Conservation (phyloP, 1,284 basidiomycete genomes). For the Coniferiporia sulphurascens region DNA sequence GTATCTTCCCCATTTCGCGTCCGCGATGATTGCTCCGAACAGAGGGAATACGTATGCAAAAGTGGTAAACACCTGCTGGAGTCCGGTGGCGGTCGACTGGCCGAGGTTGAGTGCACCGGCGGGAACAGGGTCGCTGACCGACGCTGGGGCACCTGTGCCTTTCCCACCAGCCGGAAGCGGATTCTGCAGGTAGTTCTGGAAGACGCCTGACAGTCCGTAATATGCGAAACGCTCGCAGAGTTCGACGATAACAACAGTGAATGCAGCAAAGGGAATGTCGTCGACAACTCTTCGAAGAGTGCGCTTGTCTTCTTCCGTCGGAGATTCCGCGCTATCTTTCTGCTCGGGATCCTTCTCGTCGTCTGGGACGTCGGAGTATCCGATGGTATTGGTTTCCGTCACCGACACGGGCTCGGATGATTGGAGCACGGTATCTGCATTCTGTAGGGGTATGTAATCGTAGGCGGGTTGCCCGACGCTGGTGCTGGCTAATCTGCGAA, state of each 20-base stretch:
- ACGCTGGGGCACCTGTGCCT: slow-evolving; percentile 45
- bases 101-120: slow-evolving; percentile 43
- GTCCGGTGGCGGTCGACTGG: slow-evolving; percentile 27
- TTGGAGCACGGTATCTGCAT: slow-evolving; percentile 1
- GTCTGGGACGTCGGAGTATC: neutral
- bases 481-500: neutral
- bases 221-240: slow-evolving; percentile 50
- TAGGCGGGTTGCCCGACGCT: neutral
- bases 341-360: neutral
- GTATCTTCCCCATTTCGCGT: slow-evolving; percentile 55
- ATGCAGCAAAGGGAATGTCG: slow-evolving; percentile 36
- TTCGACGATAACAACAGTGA: slow-evolving; percentile 45
- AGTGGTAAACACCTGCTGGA: slow-evolving; percentile 43
- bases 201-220: slow-evolving; percentile 43
- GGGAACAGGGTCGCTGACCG: slow-evolving; percentile 33
- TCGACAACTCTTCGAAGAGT: slow-evolving; percentile 44
- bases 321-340: slow-evolving; percentile 39
- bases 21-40: slow-evolving; percentile 48
- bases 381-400: neutral
- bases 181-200: slow-evolving; percentile 46
- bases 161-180: slow-evolving; percentile 43
- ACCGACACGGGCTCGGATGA: neutral
- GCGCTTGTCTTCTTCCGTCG: slow-evolving; percentile 45
- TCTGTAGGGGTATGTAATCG: slow-evolving; percentile 11
- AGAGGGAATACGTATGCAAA: slow-evolving; percentile 44